A percentile compares a stretch with the other conserved stretches of the same genome.
phyloP scores from a whole-genome alignment of 2,329 filamentous ascomycete species.

The Purpureocillium takamizusanense region DNA sequence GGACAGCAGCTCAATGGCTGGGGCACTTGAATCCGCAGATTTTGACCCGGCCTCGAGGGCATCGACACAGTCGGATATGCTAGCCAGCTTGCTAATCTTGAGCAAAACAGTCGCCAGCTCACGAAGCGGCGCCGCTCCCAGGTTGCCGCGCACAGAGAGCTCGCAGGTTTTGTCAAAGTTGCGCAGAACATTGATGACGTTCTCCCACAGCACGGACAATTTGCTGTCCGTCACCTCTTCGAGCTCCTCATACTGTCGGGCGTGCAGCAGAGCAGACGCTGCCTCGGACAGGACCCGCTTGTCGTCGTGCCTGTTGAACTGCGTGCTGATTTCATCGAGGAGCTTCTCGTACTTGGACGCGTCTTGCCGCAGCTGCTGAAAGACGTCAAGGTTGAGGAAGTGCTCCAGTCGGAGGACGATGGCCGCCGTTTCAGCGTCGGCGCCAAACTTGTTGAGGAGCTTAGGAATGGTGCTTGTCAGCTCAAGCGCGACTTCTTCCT shows the following conservation, averaged over 20 bases:
- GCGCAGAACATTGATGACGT: conserved; percentile 63
- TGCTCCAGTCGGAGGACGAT: conserved; percentile 80
- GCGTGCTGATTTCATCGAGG: conserved; percentile 84
- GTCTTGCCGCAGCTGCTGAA: conserved; percentile 82
- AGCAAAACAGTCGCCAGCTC: conserved; percentile 66
- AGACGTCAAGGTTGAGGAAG: conserved; percentile 76
- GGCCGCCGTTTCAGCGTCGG: conserved; percentile 77
- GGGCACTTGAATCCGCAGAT: conserved; percentile 35
- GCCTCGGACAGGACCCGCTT: conserved; percentile 79
- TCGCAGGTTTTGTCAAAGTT: conserved; percentile 63
- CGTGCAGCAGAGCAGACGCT: conserved; percentile 72
- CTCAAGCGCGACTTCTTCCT: conserved; percentile 70
- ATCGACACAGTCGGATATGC: conserved; percentile 69
- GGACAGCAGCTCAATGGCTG: conserved; percentile 60
- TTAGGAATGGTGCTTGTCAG: conserved; percentile 73
- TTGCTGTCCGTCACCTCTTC: conserved; percentile 78
- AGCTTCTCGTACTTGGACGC: conserved; percentile 70
- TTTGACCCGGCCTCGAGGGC: conserved; percentile 57
- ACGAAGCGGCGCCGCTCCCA: conserved; percentile 55
- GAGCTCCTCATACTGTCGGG: conserved; percentile 77
- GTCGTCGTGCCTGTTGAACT: conserved; percentile 89
- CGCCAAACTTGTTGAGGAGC: conserved; percentile 86
- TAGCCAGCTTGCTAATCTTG: conserved; percentile 73
- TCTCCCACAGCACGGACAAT: conserved; percentile 77
- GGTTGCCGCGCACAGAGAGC: conserved; percentile 60